A percentile compares a stretch with the other conserved stretches of the same genome.
Conservation (phyloP, 306 rosid species). For the Carpinus fangiana region DNA sequence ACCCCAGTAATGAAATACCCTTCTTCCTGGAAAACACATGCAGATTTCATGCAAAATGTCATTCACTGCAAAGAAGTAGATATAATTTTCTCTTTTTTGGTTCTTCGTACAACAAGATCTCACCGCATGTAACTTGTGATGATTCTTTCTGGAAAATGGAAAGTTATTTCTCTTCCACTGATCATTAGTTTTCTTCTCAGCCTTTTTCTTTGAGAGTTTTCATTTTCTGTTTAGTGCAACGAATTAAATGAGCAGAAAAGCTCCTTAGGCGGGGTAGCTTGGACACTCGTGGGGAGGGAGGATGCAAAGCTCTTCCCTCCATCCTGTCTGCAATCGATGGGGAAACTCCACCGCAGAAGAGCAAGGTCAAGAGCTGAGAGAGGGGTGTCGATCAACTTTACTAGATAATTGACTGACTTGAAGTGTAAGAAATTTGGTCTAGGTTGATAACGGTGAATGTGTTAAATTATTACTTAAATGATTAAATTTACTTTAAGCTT, state of each 20-base stretch:
- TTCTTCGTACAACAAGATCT: neutral
- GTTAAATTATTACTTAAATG: no score
- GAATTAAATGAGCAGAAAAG: neutral
- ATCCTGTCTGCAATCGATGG: no score
- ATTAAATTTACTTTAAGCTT: no score
- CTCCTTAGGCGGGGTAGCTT: no score
- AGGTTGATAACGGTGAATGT: no score
- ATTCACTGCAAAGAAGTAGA: neutral
- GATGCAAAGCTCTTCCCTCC: no score
- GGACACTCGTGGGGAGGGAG: no score
- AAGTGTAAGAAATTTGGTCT: no score
- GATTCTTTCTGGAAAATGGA: neutral
- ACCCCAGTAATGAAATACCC: neutral
- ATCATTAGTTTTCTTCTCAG: neutral
- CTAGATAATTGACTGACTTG: no score
- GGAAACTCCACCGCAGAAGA: no score
- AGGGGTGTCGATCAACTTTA: no score
- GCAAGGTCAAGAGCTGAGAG: no score
- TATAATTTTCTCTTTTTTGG: neutral
- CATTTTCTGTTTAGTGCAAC: neutral
- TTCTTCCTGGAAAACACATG: neutral
- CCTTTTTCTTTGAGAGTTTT: neutral
- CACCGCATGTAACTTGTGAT: neutral
- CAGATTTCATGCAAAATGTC: neutral
- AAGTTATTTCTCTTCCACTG: neutral